A percentile compares a stretch with the other conserved stretches of the same genome.
Conservation (phyloP, 257 asterid species). For the Nicotiana otophora region DNA sequence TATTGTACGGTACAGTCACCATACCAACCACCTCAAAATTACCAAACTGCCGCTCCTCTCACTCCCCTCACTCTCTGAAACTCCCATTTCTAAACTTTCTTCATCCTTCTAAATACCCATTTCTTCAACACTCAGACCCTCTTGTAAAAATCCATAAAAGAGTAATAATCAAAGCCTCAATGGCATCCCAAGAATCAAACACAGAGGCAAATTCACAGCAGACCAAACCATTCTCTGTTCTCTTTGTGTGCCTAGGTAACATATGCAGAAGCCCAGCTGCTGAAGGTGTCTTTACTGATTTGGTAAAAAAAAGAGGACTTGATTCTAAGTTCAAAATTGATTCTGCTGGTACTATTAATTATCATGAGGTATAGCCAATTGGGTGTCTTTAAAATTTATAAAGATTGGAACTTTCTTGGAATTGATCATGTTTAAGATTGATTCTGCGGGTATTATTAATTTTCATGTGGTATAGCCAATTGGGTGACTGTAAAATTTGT, state of each 20-base stretch:
- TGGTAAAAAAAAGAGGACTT: conserved; percentile 52
- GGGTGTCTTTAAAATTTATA: not conserved
- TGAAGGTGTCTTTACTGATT: conserved; percentile 78
- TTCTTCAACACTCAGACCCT: conserved; percentile 13
- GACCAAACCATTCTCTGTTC: conserved; percentile 55
- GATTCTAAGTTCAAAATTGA: conserved; percentile 63
- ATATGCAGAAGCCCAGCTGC: conserved; percentile 99
- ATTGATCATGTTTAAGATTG: no score
- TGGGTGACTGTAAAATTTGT: no score
- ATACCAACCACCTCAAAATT: conserved; percentile 14
- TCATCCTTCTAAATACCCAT: conserved; percentile 18
- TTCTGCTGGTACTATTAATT: conserved; percentile 90
- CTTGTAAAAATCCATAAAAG: conserved; percentile 4
- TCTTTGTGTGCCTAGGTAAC: conserved; percentile 94
- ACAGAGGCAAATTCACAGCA: conserved; percentile 6
- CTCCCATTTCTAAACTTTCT: conserved; percentile 21
- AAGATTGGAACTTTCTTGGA: no score
- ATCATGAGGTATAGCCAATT: conserved; percentile 53
- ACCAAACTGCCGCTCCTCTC: conserved; percentile 20
- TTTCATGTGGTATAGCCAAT: no score
- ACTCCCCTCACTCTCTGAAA: not conserved
- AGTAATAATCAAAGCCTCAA: conserved; percentile 35
- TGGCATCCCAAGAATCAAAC: conserved; percentile 48
- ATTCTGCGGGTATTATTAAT: no score
- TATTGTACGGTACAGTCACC: conserved; percentile 10